Conservation (phyloP, 192 early-diverging fungal genomes). For the Podila epicladia region DNA sequence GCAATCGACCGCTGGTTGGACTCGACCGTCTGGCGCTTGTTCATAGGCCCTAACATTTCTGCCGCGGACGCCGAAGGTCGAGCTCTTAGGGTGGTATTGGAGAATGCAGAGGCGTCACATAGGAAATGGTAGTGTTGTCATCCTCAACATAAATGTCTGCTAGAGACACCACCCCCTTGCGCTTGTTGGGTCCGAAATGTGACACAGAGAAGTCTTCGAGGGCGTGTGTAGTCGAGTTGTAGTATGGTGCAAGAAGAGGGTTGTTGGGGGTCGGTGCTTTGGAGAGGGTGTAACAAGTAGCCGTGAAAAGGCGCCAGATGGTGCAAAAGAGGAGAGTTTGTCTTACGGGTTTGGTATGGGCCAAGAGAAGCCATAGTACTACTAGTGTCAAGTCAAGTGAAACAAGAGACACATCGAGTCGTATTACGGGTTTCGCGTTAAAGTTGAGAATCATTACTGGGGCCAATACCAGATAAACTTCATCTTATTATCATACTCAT, state of each 20-base stretch:
- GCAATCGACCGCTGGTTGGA: constrained; percentile 4
- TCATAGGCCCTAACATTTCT: neutral
- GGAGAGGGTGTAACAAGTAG: neutral
- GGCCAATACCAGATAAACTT: too few relatives aligned
- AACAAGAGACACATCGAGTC: too few relatives aligned
- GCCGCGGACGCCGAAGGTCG: neutral
- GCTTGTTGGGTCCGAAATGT: constrained; percentile 11
- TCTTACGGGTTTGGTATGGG: too few relatives aligned
- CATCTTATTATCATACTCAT: too few relatives aligned
- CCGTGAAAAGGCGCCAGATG: neutral
- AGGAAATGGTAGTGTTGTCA: neutral
- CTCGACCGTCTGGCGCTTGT: constrained; percentile 16
- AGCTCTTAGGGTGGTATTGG: constrained; percentile 10
- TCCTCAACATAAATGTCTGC: constrained; percentile 29
- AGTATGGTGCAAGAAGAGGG: neutral
- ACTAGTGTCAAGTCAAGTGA: too few relatives aligned
- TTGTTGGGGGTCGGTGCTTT: neutral
- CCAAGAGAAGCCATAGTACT: neutral
- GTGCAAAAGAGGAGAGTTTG: neutral
- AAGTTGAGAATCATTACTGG: too few relatives aligned
- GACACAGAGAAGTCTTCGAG: constrained; percentile 17
- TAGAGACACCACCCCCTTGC: constrained; percentile 32
- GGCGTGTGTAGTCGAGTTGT: constrained; percentile 17
- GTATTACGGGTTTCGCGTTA: too few relatives aligned
- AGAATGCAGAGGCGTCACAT: constrained; percentile 13